phyloP scores from a whole-genome alignment of 805 yeast genomes.

The Monosporozyma servazzii region DNA sequence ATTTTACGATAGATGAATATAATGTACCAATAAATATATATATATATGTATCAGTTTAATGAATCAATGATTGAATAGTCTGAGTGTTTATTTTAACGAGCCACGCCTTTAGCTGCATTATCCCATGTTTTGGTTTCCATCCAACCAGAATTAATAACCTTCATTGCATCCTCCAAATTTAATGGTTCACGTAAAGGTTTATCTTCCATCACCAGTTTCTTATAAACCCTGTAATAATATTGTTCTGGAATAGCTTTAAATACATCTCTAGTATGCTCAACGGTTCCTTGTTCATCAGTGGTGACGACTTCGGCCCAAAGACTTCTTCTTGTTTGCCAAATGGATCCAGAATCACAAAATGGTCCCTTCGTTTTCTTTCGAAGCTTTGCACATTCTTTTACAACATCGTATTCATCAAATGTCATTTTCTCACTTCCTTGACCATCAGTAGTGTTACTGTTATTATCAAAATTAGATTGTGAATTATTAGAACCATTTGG shows the following conservation, averaged over 20 bases:
- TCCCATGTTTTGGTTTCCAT: conserved; percentile 68
- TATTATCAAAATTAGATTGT: conserved; percentile 1
- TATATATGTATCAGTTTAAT: background rate
- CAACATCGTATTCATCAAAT: conserved; percentile 28
- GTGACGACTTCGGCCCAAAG: conserved; percentile 45
- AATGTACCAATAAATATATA: background rate
- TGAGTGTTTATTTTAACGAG: background rate
- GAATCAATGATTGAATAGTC: background rate
- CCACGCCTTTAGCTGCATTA: conserved; percentile 30
- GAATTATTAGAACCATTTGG: background rate
- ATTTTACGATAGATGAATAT: background rate
- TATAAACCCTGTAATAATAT: conserved; percentile 54
- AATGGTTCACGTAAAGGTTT: conserved; percentile 59
- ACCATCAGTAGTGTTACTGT: background rate
- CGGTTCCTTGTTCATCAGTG: background rate
- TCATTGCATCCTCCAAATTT: conserved; percentile 63
- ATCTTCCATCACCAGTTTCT: conserved; percentile 59
- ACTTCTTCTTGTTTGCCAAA: conserved; percentile 63
- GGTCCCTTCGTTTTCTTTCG: conserved; percentile 31
- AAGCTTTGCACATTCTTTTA: conserved; percentile 24
- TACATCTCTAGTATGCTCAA: conserved; percentile 12
- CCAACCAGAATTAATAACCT: conserved; percentile 81
- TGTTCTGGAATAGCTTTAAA: conserved; percentile 35
- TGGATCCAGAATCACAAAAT: conserved; percentile 43
- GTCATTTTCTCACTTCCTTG: conserved; percentile 13